These are phyloP conservation scores for Fusarium anguioides DNA, from an alignment of 2,329 filamentous ascomycete species.

Conservation along the genomic window DNA sequence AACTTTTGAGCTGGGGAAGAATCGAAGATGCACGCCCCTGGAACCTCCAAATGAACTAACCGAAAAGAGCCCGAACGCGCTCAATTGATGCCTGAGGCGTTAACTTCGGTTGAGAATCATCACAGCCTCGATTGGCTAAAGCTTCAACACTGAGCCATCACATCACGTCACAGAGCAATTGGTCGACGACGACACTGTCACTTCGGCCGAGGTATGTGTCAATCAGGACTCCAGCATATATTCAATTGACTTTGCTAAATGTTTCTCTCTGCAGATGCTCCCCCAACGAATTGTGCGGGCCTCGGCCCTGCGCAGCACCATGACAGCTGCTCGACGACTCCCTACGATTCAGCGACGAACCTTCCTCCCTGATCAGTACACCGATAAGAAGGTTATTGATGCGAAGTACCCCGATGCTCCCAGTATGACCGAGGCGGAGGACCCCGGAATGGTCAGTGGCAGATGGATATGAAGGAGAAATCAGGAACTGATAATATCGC, in stretches of 20 bases:
- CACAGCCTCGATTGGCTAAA: conserved; percentile 49
- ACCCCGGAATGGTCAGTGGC: conserved; percentile 72
- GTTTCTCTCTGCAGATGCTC: conserved; percentile 63
- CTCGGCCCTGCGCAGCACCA: conserved; percentile 56
- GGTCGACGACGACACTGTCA: conserved; percentile 48
- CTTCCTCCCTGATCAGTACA: conserved; percentile 64
- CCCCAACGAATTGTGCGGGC: conserved; percentile 67
- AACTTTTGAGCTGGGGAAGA: conserved; percentile 56
- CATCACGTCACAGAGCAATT: conserved; percentile 52
- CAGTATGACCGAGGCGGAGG: conserved; percentile 66
- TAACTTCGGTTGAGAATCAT: conserved; percentile 43
- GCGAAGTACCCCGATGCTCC: conserved; percentile 64
- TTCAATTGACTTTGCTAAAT: conserved; percentile 34
- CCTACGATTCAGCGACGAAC: conserved; percentile 67
- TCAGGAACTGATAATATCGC: conserved; percentile 42
- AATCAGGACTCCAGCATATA: background rate
- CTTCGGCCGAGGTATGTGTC: conserved; percentile 49
- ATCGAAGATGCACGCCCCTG: conserved; percentile 44
- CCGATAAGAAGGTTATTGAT: conserved; percentile 59
- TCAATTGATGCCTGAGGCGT: conserved; percentile 51
- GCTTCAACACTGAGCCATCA: conserved; percentile 47
- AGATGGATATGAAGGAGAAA: conserved; percentile 6
- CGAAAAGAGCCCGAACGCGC: conserved; percentile 44
- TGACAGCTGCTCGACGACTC: conserved; percentile 60
- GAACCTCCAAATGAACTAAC: conserved; percentile 41